These are phyloP conservation scores for Ramularia endophylla DNA, from an alignment of 2,329 filamentous ascomycete genomes.

Conservation along the genomic window DNA sequence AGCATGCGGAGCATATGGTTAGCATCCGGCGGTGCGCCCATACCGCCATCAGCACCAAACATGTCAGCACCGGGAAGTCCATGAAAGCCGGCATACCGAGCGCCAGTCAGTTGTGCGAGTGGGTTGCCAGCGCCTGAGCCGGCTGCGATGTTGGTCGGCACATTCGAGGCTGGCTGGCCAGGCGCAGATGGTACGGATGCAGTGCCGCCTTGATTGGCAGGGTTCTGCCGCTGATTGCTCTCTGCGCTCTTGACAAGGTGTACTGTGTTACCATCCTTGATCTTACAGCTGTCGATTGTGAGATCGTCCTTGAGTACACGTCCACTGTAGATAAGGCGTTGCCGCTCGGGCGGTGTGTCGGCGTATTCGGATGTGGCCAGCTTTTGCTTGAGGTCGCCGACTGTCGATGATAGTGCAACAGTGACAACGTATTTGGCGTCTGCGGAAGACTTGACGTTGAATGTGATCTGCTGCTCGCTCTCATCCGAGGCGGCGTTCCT, in stretches of 20 bases:
- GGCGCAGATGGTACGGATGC: constrained; percentile 32
- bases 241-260: constrained; percentile 95
- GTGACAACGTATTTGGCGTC: constrained; percentile 81
- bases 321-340: constrained; percentile 95
- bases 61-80: constrained; percentile 80
- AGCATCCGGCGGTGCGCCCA: constrained; percentile 78
- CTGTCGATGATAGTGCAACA: constrained; percentile 67
- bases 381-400: constrained; percentile 84
- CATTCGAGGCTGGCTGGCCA: constrained; percentile 51
- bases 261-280: constrained; percentile 92
- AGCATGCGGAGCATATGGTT: constrained; percentile 81
- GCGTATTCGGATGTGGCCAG: constrained; percentile 76
- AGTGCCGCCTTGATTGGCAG: constrained; percentile 44
- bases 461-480: constrained; percentile 71
- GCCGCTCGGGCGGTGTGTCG: constrained; percentile 78
- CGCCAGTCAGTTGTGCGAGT: constrained; percentile 83
- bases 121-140: constrained; percentile 78
- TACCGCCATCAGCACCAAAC: constrained; percentile 93
- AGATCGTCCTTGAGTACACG: constrained; percentile 95
- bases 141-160: constrained; percentile 72
- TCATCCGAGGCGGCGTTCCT: constrained; percentile 34
- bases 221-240: constrained; percentile 65
- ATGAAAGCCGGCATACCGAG: constrained; percentile 86
- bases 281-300: constrained; percentile 78
- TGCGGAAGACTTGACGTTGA: constrained; percentile 96